Conservation (phyloP, 441 rosid species). For the Francoa sonchifolia region DNA sequence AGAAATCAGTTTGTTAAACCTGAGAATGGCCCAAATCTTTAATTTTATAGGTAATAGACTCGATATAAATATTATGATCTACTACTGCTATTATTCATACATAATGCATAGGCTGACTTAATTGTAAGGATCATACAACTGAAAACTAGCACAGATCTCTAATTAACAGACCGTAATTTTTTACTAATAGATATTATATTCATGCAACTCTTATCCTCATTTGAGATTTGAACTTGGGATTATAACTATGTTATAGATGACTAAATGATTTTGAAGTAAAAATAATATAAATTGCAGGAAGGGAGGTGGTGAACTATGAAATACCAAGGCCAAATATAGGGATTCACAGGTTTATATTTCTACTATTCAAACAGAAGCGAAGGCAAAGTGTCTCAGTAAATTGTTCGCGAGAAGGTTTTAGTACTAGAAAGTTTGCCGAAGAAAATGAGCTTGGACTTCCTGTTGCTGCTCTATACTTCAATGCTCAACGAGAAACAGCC, state of each 20-base stretch:
- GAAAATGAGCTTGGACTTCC: slow-evolving; percentile 73
- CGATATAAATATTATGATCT: no score
- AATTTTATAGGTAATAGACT: neutral
- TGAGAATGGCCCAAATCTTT: no score
- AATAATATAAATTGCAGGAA: slow-evolving; percentile 27
- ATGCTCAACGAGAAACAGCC: slow-evolving; percentile 86
- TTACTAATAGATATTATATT: no score
- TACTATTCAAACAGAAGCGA: slow-evolving; percentile 60
- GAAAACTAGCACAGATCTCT: no score
- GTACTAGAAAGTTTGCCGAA: slow-evolving; percentile 53
- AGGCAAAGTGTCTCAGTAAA: slow-evolving; percentile 44
- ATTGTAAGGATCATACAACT: no score
- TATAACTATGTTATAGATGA: no score
- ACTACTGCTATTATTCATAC: no score
- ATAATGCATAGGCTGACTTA: no score
- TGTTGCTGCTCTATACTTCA: slow-evolving; percentile 81
- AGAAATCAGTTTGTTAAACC: no score
- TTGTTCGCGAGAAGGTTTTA: slow-evolving; percentile 46
- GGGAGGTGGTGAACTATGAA: slow-evolving; percentile 61
- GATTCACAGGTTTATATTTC: slow-evolving; percentile 78
- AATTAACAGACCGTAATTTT: no score
- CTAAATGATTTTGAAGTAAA: neutral
- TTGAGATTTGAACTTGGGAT: no score
- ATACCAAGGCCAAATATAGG: slow-evolving; percentile 88
- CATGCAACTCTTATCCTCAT: no score